Evolutionary conservation across 2,329 filamentous ascomycete genomes (phyloP).

Genomic region (Stagonosporopsis cucurbitacearum): DNA sequence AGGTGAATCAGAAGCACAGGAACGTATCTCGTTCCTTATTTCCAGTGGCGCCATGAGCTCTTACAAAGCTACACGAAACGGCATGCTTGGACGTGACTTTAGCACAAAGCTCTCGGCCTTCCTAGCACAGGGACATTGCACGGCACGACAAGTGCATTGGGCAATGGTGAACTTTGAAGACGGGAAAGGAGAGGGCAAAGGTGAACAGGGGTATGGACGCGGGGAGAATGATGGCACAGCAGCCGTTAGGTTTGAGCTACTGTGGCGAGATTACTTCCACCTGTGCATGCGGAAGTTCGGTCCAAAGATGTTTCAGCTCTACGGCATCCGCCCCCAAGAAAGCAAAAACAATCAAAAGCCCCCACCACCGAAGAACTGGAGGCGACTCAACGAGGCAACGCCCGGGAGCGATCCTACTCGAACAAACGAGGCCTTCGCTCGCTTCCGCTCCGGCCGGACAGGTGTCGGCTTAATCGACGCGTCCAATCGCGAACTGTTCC

Average conservation of each 20-base stretch:
- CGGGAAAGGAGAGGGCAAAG: conserved; percentile 52
- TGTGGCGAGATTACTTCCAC: conserved; percentile 82
- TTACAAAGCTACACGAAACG: conserved; percentile 76
- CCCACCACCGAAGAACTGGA: conserved; percentile 51
- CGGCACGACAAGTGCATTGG: conserved; percentile 75
- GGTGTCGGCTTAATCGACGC: conserved; percentile 81
- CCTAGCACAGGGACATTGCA: conserved; percentile 74
- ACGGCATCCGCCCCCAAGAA: conserved; percentile 65
- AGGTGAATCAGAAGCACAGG: conserved; percentile 66
- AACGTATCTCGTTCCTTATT: conserved; percentile 67
- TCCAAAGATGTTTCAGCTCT: conserved; percentile 66
- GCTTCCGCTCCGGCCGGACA: conserved; percentile 69
- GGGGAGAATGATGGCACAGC: conserved; percentile 77
- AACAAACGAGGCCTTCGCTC: conserved; percentile 58
- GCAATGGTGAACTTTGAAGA: conserved; percentile 73
- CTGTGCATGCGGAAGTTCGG: conserved; percentile 76
- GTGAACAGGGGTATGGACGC: conserved; percentile 63
- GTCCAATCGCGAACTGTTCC: conserved; percentile 73
- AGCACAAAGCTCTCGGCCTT: conserved; percentile 79
- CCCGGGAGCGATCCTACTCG: conserved; percentile 54
- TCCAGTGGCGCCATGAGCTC: conserved; percentile 64
- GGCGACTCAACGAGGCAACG: conserved; percentile 28
- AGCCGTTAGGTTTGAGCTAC: conserved; percentile 72
- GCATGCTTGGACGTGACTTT: conserved; percentile 72
- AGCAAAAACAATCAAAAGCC: conserved; percentile 35